Conservation (phyloP, 129 eudicot species). For the Arctium minus region DNA sequence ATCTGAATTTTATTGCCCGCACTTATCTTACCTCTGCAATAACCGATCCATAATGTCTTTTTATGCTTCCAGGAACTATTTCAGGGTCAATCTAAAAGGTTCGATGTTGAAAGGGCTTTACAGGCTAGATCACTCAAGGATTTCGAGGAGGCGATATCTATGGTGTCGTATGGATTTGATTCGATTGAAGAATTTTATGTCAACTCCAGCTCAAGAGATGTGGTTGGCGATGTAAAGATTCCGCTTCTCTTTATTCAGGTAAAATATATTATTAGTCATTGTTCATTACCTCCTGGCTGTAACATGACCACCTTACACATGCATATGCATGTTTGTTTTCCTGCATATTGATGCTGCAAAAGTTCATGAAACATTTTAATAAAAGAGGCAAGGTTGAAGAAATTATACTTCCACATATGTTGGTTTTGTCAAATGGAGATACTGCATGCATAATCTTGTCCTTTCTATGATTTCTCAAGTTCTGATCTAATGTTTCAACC, state of each 20-base stretch:
- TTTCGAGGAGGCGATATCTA: constrained; percentile 72
- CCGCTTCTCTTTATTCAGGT: constrained; percentile 97
- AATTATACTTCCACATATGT: background rate
- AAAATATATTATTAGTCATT: background rate
- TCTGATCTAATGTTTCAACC: background rate
- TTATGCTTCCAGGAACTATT: constrained; percentile 67
- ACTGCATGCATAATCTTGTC: background rate
- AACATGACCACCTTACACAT: background rate
- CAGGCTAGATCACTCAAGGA: constrained; percentile 68
- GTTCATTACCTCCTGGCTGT: constrained; percentile 5
- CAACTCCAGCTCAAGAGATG: constrained; percentile 49
- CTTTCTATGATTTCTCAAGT: background rate
- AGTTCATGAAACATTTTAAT: constrained; percentile 1
- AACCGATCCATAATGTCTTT: background rate
- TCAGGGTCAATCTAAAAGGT: constrained; percentile 68
- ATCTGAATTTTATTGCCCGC: background rate
- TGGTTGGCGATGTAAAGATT: constrained; percentile 69
- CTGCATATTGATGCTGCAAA: background rate
- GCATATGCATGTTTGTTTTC: background rate
- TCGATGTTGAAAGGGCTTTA: constrained; percentile 79
- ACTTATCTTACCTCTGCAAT: background rate
- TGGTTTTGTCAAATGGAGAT: background rate
- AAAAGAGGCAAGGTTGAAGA: constrained; percentile 1
- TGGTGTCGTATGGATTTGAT: constrained; percentile 77
- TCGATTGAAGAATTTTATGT: constrained; percentile 66